phyloP scores from a whole-genome alignment of 805 yeast genomes.

The Candida chilensis region DNA sequence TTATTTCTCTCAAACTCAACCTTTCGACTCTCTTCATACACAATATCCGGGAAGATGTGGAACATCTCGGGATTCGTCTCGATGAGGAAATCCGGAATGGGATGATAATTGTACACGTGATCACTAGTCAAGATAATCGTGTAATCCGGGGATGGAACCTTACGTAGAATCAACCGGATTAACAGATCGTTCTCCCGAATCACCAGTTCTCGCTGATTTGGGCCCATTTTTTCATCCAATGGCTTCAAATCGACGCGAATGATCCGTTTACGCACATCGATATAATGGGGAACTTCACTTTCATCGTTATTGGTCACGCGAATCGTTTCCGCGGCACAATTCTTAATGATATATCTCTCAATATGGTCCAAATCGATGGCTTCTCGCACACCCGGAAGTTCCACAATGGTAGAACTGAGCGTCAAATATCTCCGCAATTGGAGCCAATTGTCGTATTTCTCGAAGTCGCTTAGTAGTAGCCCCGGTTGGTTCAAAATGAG shows the following conservation, averaged over 20 bases:
- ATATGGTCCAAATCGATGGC: constrained; percentile 20
- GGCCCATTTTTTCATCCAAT: constrained; percentile 11
- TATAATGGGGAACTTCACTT: constrained; percentile 17
- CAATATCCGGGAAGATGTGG: constrained; percentile 20
- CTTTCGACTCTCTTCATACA: constrained; percentile 16
- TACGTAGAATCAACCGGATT: constrained; percentile 22
- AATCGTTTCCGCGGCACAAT: constrained; percentile 28
- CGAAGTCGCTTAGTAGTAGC: neutral
- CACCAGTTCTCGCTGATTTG: constrained; percentile 8
- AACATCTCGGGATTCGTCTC: constrained; percentile 14
- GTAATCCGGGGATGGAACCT: constrained; percentile 31
- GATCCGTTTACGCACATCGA: constrained; percentile 24
- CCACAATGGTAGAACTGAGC: constrained; percentile 24
- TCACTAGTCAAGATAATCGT: constrained; percentile 24
- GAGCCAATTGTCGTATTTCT: constrained; percentile 19
- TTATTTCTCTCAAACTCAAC: constrained; percentile 25
- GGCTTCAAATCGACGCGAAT: constrained; percentile 19
- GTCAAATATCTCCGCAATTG: constrained; percentile 21
- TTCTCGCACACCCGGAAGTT: constrained; percentile 23
- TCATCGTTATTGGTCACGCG: constrained; percentile 13
- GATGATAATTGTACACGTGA: constrained; percentile 13
- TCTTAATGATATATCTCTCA: constrained; percentile 22
- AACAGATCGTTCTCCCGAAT: constrained; percentile 21
- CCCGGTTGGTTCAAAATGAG: neutral
- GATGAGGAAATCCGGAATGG: constrained; percentile 17